Percentiles rank a stretch among this genome's conserved stretches.
These are phyloP conservation scores for Chrysanthemum makinoi DNA, from an alignment of 129 eudicot genomes.

Conservation along the genomic window DNA sequence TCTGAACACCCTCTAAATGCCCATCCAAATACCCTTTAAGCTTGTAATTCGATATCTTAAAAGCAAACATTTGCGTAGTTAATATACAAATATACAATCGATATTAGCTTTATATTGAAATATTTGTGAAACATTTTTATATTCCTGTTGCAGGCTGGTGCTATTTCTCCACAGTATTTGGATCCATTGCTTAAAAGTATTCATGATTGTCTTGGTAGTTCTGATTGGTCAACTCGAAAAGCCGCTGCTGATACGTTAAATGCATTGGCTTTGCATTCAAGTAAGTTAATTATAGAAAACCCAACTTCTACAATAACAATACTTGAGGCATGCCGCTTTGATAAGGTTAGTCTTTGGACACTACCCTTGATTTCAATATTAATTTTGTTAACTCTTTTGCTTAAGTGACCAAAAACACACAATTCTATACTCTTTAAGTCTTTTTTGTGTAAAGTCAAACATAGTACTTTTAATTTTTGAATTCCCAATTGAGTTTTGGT, in stretches of 20 bases:
- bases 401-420: slow-evolving; percentile 1
- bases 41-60: neutral
- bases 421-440: neutral
- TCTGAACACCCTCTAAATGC: neutral
- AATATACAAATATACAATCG: neutral
- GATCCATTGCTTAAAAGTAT: slow-evolving; percentile 77
- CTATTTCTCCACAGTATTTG: slow-evolving; percentile 70
- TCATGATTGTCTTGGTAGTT: slow-evolving; percentile 69
- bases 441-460: neutral
- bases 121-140: slow-evolving; percentile 8
- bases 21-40: neutral
- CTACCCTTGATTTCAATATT: neutral
- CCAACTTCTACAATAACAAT: slow-evolving; percentile 56
- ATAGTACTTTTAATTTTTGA: neutral
- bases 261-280: slow-evolving; percentile 65
- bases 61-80: slow-evolving; percentile 1
- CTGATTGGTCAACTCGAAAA: slow-evolving; percentile 97
- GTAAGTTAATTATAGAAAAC: slow-evolving; percentile 52
- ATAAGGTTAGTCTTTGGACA: slow-evolving; percentile 54
- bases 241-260: slow-evolving; percentile 93
- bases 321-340: slow-evolving; percentile 85
- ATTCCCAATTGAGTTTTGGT: neutral
- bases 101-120: neutral
- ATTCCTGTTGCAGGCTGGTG: slow-evolving; percentile 67
- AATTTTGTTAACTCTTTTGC: neutral